Conservation (phyloP, 495 filamentous ascomycete genomes). For the Penicillium pulvis region DNA sequence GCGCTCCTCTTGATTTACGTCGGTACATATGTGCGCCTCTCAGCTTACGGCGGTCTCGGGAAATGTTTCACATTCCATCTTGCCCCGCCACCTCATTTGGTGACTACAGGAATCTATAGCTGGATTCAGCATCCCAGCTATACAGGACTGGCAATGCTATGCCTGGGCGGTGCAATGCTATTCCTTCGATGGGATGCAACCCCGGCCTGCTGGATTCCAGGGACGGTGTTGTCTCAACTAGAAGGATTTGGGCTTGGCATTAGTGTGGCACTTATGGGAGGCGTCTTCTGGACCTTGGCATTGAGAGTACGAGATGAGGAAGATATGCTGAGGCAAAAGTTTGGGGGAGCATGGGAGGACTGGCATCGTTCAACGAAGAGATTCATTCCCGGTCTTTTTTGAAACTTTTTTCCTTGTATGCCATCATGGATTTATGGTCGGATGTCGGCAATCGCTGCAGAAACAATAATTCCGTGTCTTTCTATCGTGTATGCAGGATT, state of each 20-base stretch:
- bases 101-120: slow-evolving; percentile 45
- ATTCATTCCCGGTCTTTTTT: slow-evolving; percentile 30
- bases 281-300: neutral
- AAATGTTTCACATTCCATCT: slow-evolving; percentile 52
- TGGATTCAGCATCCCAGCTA: slow-evolving; percentile 55
- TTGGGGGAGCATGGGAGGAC: slow-evolving; percentile 47
- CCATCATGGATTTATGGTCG: no score
- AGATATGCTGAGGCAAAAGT: slow-evolving; percentile 40
- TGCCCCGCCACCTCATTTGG: slow-evolving; percentile 41
- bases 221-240: slow-evolving; percentile 8
- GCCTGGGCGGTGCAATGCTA: slow-evolving; percentile 22
- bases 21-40: slow-evolving; percentile 36
- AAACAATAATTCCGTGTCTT: no score
- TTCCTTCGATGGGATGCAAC: slow-evolving; percentile 38
- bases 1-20: slow-evolving; percentile 32
- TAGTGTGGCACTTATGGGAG: neutral
- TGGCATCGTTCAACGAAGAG: slow-evolving; percentile 41
- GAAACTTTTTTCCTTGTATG: neutral
- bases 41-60: slow-evolving; percentile 41
- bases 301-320: slow-evolving; percentile 43
- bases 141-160: slow-evolving; percentile 31
- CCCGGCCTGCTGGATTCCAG: slow-evolving; percentile 25
- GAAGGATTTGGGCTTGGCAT: neutral
- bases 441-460: no score
- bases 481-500: no score